Conservation (phyloP, 768 basidiomycete species). For the Mycena albidolilacea region DNA sequence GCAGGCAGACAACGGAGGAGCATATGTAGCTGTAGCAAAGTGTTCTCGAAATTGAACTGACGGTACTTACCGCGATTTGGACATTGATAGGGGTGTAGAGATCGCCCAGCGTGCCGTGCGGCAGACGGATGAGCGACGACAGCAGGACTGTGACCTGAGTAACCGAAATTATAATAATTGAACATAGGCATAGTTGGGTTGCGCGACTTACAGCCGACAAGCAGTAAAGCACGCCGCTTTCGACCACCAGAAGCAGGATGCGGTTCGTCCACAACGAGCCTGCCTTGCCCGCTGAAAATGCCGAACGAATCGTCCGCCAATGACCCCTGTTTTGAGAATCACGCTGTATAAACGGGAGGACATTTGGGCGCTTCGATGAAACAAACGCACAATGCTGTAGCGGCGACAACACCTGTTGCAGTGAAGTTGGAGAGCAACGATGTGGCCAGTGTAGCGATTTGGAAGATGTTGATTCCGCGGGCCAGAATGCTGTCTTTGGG, state of each 20-base stretch:
- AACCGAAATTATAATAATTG: not conserved
- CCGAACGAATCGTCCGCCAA: not conserved
- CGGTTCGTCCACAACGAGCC: not conserved
- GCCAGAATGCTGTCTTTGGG: conserved; percentile 1
- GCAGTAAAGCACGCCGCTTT: not conserved
- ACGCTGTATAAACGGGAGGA: no score
- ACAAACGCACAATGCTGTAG: conserved; percentile 29
- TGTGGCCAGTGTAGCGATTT: conserved; percentile 23
- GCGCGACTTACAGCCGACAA: not conserved
- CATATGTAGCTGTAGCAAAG: not conserved
- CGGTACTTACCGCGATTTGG: conserved; percentile 36
- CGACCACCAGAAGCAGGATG: not conserved
- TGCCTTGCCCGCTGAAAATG: conserved; percentile 7
- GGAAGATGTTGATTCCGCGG: conserved; percentile 29
- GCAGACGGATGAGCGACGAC: conserved; percentile 26
- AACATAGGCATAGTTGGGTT: not conserved
- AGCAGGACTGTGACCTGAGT: conserved; percentile 28
- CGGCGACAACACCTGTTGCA: conserved; percentile 32
- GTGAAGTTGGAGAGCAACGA: conserved; percentile 37
- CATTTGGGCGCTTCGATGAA: no score
- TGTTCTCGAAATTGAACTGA: not conserved
- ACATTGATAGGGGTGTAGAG: conserved; percentile 36
- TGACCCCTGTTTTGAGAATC: not conserved
- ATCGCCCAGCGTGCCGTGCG: conserved; percentile 37
- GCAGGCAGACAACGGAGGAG: no score